Evolutionary conservation across 345 rosid genomes (phyloP).

Genomic region (Hirschfeldia incana): DNA sequence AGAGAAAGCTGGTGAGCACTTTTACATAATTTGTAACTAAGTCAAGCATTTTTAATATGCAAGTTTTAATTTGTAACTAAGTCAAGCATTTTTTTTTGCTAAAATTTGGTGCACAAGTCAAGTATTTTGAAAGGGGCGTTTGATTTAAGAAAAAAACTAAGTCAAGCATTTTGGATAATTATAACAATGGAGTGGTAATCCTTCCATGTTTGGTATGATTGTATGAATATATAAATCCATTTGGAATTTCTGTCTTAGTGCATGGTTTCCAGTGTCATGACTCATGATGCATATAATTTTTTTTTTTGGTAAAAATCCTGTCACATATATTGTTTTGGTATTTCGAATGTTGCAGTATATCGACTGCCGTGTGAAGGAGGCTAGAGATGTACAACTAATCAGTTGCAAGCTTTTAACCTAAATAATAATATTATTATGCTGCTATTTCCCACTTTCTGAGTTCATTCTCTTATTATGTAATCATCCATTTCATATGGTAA

Average conservation of each 20-base stretch:
- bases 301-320: too few species aligned
- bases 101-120: too few species aligned
- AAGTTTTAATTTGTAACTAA: too few species aligned
- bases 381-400: background rate
- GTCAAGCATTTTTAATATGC: too few species aligned
- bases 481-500: conserved; percentile 1
- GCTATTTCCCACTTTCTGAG: background rate
- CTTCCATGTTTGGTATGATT: background rate
- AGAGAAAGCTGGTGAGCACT: background rate
- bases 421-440: conserved; percentile 1
- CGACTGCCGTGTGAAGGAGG: conserved; percentile 31
- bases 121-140: too few species aligned
- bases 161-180: too few species aligned
- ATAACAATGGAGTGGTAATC: background rate
- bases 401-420: conserved; percentile 21
- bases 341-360: conserved; percentile 29
- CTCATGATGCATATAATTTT: too few species aligned
- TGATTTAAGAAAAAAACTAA: too few species aligned
- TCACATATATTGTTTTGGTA: conserved; percentile 12
- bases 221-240: background rate
- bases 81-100: too few species aligned
- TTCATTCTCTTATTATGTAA: conserved; percentile 17
- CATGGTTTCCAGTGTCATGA: background rate
- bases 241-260: background rate
- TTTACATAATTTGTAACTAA: too few species aligned